Percentiles rank a stretch among this genome's conserved stretches.
Evolutionary conservation across 805 yeast species (phyloP).

Genomic region (Jamesozyma piceae): DNA sequence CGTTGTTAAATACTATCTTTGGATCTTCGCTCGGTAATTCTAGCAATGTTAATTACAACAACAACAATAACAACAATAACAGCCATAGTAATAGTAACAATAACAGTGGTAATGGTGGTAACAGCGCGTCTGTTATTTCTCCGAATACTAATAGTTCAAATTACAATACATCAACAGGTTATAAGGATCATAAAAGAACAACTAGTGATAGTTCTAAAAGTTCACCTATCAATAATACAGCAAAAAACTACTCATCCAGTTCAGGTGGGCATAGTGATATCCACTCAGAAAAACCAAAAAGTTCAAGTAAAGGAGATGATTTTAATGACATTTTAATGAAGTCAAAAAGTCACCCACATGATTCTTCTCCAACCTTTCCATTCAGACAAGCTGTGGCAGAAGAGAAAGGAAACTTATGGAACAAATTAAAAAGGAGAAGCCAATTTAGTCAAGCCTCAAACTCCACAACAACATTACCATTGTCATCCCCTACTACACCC

Average conservation of each 20-base stretch:
- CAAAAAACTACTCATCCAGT: too few species aligned
- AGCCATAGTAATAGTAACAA: too few species aligned
- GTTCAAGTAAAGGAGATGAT: background rate
- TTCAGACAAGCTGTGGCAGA: conserved; percentile 14
- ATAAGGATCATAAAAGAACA: background rate
- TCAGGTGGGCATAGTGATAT: background rate
- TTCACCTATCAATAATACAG: background rate
- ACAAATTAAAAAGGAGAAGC: conserved; percentile 23
- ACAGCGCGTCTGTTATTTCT: background rate
- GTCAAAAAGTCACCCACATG: conserved; percentile 5
- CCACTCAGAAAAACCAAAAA: background rate
- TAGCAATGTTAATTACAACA: background rate
- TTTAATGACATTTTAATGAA: conserved; percentile 14
- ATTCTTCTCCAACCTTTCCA: conserved; percentile 9
- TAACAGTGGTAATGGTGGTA: background rate
- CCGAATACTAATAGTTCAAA: background rate
- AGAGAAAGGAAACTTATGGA: conserved; percentile 24
- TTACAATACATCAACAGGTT: background rate
- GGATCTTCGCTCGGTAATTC: conserved; percentile 12
- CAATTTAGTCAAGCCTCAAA: conserved; percentile 12
- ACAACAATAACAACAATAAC: too few species aligned
- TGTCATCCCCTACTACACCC: conserved; percentile 5
- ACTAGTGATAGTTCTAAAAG: background rate
- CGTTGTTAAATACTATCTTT: conserved; percentile 33
- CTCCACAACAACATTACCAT: conserved; percentile 3